phyloP scores from a whole-genome alignment of 2,329 filamentous ascomycete species.

The Beauveria sp. region DNA sequence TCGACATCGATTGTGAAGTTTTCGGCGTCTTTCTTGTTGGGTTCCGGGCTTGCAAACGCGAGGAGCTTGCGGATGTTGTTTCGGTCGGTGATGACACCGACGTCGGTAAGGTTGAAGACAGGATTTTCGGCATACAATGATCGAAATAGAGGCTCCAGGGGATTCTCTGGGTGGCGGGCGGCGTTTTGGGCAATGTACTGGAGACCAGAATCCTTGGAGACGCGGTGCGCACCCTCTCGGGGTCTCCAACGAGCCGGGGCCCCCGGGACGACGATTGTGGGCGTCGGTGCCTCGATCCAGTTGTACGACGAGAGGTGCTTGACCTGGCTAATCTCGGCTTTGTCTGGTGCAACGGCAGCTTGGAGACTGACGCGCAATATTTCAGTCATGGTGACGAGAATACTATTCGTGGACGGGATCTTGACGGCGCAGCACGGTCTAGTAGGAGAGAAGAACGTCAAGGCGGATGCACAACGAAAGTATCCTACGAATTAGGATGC shows the following conservation, averaged over 20 bases:
- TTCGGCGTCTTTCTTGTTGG: constrained; percentile 19
- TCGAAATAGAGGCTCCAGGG: constrained; percentile 40
- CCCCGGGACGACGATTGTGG: constrained; percentile 40
- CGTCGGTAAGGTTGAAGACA: constrained; percentile 27
- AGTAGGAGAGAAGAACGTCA: no score
- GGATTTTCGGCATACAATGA: constrained; percentile 31
- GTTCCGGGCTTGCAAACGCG: constrained; percentile 29
- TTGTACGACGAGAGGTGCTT: constrained; percentile 41
- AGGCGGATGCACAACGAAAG: constrained; percentile 16
- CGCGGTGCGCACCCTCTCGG: constrained; percentile 15
- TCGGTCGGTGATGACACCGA: constrained; percentile 38
- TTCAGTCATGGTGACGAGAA: constrained; percentile 1
- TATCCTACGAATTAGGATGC: constrained; percentile 19
- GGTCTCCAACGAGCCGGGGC: constrained; percentile 29
- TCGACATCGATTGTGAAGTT: constrained; percentile 36
- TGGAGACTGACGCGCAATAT: constrained; percentile 18
- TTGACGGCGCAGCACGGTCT: no score
- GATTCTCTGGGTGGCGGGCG: constrained; percentile 32
- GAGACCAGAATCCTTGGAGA: constrained; percentile 31
- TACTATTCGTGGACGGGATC: neutral
- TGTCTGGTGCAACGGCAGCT: constrained; percentile 11
- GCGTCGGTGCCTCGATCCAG: constrained; percentile 33
- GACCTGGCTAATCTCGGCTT: constrained; percentile 27
- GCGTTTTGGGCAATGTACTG: constrained; percentile 39
- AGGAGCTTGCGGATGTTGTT: constrained; percentile 43